phyloP scores from a whole-genome alignment of 73 alveolate genomes.

The Stentor coeruleus region DNA sequence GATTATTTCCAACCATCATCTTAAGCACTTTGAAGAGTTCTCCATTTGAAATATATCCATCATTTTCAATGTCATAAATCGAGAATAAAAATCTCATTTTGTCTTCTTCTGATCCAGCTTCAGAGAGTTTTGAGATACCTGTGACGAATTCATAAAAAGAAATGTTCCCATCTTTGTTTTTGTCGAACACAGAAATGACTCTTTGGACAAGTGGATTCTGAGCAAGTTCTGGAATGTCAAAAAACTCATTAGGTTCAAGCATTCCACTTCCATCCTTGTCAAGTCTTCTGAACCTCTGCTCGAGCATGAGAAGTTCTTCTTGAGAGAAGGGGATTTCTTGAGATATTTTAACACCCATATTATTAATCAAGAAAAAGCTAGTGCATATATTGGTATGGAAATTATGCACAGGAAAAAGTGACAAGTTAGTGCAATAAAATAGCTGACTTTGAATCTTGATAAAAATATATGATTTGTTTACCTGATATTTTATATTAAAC shows the following conservation, averaged over 20 bases:
- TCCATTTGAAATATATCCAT: constrained; percentile 92
- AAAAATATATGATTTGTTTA: too few relatives aligned
- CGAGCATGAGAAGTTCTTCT: too few relatives aligned
- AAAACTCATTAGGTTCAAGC: constrained; percentile 91
- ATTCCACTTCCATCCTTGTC: constrained; percentile 89
- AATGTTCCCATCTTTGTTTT: constrained; percentile 87
- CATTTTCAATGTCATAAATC: constrained; percentile 88
- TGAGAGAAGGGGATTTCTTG: too few relatives aligned
- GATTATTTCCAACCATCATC: constrained; percentile 94
- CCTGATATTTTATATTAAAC: too few relatives aligned
- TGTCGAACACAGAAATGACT: constrained; percentile 85
- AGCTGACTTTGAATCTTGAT: too few relatives aligned
- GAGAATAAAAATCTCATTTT: constrained; percentile 86
- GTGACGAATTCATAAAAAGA: constrained; percentile 88
- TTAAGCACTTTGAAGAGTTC: constrained; percentile 86
- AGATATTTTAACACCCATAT: too few relatives aligned
- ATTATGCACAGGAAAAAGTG: too few relatives aligned
- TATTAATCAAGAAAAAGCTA: too few relatives aligned
- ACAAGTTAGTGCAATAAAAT: too few relatives aligned
- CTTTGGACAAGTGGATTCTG: constrained; percentile 90
- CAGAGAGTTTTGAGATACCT: constrained; percentile 82
- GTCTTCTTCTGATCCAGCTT: constrained; percentile 87
- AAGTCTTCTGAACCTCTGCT: constrained; percentile 70
- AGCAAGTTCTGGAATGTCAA: constrained; percentile 92
- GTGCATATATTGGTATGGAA: too few relatives aligned